These are phyloP conservation scores for Penstemon newberryi DNA, from an alignment of 257 asterid genomes.

Conservation along the genomic window DNA sequence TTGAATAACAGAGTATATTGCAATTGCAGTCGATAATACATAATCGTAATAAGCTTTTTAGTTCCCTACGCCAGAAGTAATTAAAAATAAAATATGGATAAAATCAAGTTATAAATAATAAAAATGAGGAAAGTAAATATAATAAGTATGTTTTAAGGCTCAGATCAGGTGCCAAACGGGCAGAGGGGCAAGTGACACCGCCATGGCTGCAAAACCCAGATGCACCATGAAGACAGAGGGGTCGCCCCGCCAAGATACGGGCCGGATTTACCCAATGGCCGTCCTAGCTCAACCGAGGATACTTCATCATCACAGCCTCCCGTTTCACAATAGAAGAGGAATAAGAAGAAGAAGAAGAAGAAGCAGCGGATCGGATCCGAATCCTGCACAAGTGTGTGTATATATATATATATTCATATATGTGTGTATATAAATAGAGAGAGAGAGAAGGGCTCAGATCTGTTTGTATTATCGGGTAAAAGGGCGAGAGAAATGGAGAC, in stretches of 20 bases:
- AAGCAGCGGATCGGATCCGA: too few species aligned
- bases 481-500: neutral
- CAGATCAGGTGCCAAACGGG: slow-evolving; percentile 21
- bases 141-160: neutral
- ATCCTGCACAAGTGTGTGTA: too few species aligned
- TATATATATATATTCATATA: too few species aligned
- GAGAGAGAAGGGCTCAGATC: slow-evolving; percentile 32
- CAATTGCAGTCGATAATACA: too few species aligned
- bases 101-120: neutral
- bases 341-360: neutral
- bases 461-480: neutral
- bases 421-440: too few species aligned
- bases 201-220: slow-evolving; percentile 37
- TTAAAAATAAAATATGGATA: neutral
- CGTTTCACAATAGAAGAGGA: neutral
- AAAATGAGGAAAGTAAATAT: too few species aligned
- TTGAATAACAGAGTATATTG: too few species aligned
- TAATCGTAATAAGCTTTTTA: too few species aligned
- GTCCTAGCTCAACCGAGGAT: slow-evolving; percentile 18
- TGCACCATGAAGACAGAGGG: slow-evolving; percentile 13
- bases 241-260: slow-evolving; percentile 43
- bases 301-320: slow-evolving; percentile 29
- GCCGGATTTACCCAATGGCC: slow-evolving; percentile 15
- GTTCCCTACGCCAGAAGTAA: too few species aligned
- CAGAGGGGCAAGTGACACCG: slow-evolving; percentile 20